Conservation (phyloP, 2,329 filamentous ascomycete genomes). For the Whalleya microplaca region DNA sequence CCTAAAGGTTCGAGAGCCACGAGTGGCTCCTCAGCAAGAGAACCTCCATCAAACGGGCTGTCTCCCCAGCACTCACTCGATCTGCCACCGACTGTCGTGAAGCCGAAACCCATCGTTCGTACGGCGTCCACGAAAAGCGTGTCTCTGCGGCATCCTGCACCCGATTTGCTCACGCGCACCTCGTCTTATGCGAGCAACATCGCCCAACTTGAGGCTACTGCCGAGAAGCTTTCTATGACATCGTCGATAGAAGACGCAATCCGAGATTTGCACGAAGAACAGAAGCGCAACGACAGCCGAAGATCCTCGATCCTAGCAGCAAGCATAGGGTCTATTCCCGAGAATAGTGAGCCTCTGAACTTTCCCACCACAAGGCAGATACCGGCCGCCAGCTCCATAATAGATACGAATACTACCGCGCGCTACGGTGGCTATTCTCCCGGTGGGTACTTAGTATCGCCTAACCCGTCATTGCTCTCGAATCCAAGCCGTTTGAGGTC, state of each 20-base stretch:
- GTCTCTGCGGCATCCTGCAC: conserved; percentile 60
- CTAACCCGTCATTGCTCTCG: conserved; percentile 63
- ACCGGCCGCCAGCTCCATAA: conserved; percentile 62
- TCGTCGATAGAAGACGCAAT: conserved; percentile 81
- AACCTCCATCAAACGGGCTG: conserved; percentile 15
- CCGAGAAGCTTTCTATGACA: conserved; percentile 73
- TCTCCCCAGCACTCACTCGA: conserved; percentile 12
- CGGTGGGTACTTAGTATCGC: conserved; percentile 69
- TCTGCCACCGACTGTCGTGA: conserved; percentile 28
- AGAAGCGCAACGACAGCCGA: conserved; percentile 71
- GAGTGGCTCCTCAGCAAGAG: conserved; percentile 9
- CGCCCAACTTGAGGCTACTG: conserved; percentile 73
- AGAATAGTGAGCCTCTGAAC: conserved; percentile 34
- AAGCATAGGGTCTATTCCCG: conserved; percentile 43
- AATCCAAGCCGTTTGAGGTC: conserved; percentile 52
- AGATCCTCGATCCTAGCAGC: conserved; percentile 64
- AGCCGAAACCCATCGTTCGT: conserved; percentile 50
- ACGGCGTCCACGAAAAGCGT: conserved; percentile 50
- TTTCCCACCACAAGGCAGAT: conserved; percentile 48
- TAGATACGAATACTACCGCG: conserved; percentile 69
- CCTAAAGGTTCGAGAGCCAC: conserved; percentile 11
- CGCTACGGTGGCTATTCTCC: conserved; percentile 73
- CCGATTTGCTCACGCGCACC: conserved; percentile 64
- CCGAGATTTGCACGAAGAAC: conserved; percentile 70
- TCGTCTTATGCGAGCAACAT: conserved; percentile 69